Base-by-base conservation (phyloP, 1,284 basidiomycete species). In the Macrocystidia cucumis region DNA sequence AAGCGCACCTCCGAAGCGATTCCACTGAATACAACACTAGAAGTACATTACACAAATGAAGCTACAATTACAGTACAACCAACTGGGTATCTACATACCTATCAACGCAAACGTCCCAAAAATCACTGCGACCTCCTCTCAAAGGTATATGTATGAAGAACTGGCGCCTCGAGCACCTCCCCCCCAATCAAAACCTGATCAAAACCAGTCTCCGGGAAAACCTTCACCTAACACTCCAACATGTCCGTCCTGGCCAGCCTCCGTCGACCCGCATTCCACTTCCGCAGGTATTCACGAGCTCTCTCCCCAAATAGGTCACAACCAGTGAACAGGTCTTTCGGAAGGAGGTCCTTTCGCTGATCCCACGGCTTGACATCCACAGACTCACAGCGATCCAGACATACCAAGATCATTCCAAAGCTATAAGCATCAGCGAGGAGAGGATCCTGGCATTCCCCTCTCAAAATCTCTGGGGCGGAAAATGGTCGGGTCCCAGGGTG, bases 401-500 rank as follows among this genome's bases (percentile, higher is more conserved):
- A 84, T 8, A 86, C 72, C 29, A 88, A 62, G 40, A 88, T 71
- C 69, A 89, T 80, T 41, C 86, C 85, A 51, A 89, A 86, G 53
- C 79, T 80, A 51, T 88, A 89, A 38, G 86, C 85, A 50, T 89
- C 84, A 4, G 84, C 84, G n/a, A 89, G 64, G 20, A 75, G 63
- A 18, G 82, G 73, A 49, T 88, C 84, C 46, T 65, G 62, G 48
- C 83, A 87, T 49, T 87, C 84, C 30, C 79, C 83, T 20, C 85
- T 69, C 40, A 88, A 55, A 23, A 88, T 74, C 55, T 89, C 85
- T 3, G 85, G 85, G 0, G 86, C 84, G 9, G 74, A 77, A 54
- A 88, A 89, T 17, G 85, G 85, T 1, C 85, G 71, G 23, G 85
- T 87, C 1, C 83, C 84, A 4, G 80, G 83, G 46, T 85, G 81